A percentile compares a stretch with the other conserved stretches of the same genome.
phyloP scores from a whole-genome alignment of 257 asterid species.

The Cruciata laevipes region DNA sequence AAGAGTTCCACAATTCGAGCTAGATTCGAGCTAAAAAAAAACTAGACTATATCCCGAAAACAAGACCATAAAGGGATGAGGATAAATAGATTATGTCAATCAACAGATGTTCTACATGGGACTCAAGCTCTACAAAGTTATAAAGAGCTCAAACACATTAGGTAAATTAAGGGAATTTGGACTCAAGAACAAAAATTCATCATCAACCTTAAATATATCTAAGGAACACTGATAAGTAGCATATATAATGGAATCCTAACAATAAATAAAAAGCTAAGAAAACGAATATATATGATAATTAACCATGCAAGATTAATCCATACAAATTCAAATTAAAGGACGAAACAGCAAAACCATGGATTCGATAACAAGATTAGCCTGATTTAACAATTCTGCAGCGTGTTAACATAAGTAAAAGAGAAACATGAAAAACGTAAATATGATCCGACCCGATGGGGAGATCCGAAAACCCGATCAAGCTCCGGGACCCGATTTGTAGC shows the following conservation, averaged over 20 bases:
- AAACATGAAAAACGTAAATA: neutral
- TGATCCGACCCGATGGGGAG: neutral
- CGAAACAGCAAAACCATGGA: neutral
- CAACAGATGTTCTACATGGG: neutral
- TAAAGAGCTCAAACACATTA: no score
- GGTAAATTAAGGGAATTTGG: no score
- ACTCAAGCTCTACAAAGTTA: no score
- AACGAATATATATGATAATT: neutral
- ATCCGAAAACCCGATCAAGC: conserved; percentile 17
- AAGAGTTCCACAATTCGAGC: neutral
- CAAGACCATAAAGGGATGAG: no score
- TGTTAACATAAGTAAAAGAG: neutral
- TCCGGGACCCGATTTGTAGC: conserved; percentile 29
- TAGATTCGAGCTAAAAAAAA: no score
- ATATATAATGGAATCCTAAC: neutral
- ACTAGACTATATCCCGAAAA: no score
- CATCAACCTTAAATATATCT: neutral
- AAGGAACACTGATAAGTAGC: no score
- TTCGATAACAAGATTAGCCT: neutral
- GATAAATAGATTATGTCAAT: neutral
- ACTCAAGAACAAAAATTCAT: no score
- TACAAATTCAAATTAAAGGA: neutral
- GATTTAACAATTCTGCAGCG: neutral
- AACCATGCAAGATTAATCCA: neutral
- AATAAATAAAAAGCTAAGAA: neutral